Percentiles rank a stretch among this genome's conserved stretches.
These are phyloP conservation scores for Juglanconis oblonga DNA, from an alignment of 2,329 filamentous ascomycete genomes.

Conservation along the genomic window DNA sequence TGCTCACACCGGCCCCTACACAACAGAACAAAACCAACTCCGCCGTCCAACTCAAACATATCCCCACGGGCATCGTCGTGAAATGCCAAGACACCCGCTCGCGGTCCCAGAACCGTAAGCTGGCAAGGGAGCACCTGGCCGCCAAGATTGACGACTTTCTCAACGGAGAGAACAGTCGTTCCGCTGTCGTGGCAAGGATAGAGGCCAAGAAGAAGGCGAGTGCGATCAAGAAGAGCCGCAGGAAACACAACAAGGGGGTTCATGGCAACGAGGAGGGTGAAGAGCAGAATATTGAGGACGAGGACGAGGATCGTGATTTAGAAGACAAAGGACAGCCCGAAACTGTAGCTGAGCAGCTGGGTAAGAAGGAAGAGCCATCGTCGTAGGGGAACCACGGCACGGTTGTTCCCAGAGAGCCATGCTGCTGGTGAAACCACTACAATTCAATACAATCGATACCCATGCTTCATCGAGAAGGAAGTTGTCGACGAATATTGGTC, in stretches of 20 bases:
- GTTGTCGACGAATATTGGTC: too few relatives aligned
- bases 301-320: slow-evolving; percentile 13
- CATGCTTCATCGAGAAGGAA: background rate
- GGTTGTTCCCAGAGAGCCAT: too few relatives aligned
- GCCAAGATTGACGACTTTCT: slow-evolving; percentile 69
- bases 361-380: background rate
- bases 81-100: slow-evolving; percentile 93
- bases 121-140: slow-evolving; percentile 74
- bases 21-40: slow-evolving; percentile 89
- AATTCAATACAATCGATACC: background rate
- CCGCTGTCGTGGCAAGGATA: slow-evolving; percentile 59
- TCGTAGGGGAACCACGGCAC: background rate
- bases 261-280: slow-evolving; percentile 35
- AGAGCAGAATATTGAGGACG: slow-evolving; percentile 24
- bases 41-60: slow-evolving; percentile 87
- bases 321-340: background rate
- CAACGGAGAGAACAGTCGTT: slow-evolving; percentile 68
- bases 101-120: slow-evolving; percentile 80
- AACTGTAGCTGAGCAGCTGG: too few relatives aligned
- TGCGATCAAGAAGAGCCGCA: slow-evolving; percentile 73
- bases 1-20: background rate
- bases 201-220: slow-evolving; percentile 72
- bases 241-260: slow-evolving; percentile 59
- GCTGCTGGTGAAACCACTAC: background rate
- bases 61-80: slow-evolving; percentile 86